phyloP scores from a whole-genome alignment of 176 grass and related monocot genomes.

The Juncus inflexus region DNA sequence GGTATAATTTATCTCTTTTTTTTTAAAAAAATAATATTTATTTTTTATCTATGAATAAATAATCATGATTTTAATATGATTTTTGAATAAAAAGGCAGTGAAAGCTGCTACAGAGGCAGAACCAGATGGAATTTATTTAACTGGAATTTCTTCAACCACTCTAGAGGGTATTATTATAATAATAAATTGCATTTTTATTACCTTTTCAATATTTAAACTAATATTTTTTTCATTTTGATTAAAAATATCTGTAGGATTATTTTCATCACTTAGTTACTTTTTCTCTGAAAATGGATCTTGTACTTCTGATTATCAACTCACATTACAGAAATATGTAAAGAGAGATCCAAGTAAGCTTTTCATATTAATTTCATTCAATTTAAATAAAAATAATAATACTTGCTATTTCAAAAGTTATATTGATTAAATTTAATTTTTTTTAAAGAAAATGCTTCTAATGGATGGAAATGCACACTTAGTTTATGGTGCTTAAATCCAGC shows the following conservation, averaged over 20 bases:
- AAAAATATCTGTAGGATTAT: conserved; percentile 50
- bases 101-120: conserved; percentile 81
- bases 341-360: conserved; percentile 50
- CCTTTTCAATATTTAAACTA: conserved; percentile 19
- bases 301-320: conserved; percentile 85
- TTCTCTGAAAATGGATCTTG: conserved; percentile 49
- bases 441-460: conserved; percentile 42
- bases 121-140: conserved; percentile 51
- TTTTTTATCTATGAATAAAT: neutral
- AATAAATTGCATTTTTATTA: conserved; percentile 14
- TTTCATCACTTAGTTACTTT: conserved; percentile 85
- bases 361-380: neutral
- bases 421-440: conserved; percentile 11
- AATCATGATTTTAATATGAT: neutral
- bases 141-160: conserved; percentile 50
- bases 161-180: conserved; percentile 58
- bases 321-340: conserved; percentile 64
- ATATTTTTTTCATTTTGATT: conserved; percentile 18
- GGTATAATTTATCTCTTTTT: conserved; percentile 43
- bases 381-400: conserved; percentile 14
- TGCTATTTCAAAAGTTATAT: neutral
- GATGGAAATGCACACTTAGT: conserved; percentile 62
- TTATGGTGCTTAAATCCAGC: conserved; percentile 95
- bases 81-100: conserved; percentile 53
- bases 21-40: conserved; percentile 17